Base-by-base conservation (phyloP, 2,329 filamentous ascomycete species). In the Myriosclerotinia duriaeana region DNA sequence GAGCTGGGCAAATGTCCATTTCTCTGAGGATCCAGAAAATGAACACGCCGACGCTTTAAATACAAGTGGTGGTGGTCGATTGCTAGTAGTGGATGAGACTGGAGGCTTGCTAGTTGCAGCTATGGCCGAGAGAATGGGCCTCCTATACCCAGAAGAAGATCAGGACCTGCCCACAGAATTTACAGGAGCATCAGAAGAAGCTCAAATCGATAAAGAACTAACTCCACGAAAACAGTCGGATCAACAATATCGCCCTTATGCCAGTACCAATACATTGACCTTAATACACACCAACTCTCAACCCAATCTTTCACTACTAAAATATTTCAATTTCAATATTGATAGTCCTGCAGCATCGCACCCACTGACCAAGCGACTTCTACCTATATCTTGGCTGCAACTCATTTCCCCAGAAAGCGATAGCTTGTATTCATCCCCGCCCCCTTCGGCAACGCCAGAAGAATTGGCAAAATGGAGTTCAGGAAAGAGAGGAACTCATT, bases 1-100 rank as follows among this genome's bases (percentile, higher is more conserved):
- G 8, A 95, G 92, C 76, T 97, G 93, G 91, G 91, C 89, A 0
- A 96, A 99, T 77, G 88, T 96, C 2, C 92, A 96, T 77, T 92
- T 88, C 71, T 63, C 72, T 3, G 71, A 70, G 40, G 67, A 71
- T 58, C 59, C 48, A 5, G 65, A 60, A 53, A 53, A 66, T 11
- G 62, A 60, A 52, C 44, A 68, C 30, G 48, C 53, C 26, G 53
- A 54, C 17, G 40, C 46, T 14, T 63, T 64, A 26, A 65, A 67
- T 17, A 42, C 65, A 3, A 58, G 53, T 26, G 66, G 64, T 73
- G 80, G 73, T 44, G 83, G 83, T 63, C 86, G 87, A 5, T 91
- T 87, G 81, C 79, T 91, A 1, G 83, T 89, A 0, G 82, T 91
- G 1, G 89, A 92, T 74, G 89, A 92, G 68, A 90, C 88, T 0